These are phyloP conservation scores for Fraxinus greggii DNA, from an alignment of 305 asterid species.

Conservation along the genomic window DNA sequence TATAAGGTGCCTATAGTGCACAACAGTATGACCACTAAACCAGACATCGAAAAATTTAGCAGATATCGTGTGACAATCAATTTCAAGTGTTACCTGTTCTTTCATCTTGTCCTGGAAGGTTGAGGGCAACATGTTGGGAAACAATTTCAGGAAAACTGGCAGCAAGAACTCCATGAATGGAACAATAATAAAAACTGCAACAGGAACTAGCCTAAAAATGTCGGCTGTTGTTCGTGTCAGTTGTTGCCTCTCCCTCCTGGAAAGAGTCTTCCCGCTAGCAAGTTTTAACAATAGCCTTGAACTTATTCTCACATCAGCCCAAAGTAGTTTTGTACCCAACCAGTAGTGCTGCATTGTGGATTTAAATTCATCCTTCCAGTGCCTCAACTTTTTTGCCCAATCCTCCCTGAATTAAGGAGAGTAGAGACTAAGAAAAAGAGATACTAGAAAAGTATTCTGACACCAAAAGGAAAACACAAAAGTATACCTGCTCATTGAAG, in stretches of 20 bases:
- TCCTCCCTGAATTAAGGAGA: constrained; percentile 62
- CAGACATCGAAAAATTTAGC: background rate
- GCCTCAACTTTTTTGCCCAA: constrained; percentile 78
- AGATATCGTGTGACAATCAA: constrained; percentile 21
- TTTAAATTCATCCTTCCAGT: constrained; percentile 90
- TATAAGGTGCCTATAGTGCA: background rate
- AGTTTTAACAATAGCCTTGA: constrained; percentile 74
- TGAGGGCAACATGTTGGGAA: constrained; percentile 96
- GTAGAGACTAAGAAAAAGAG: constrained; percentile 24
- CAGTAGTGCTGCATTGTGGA: constrained; percentile 91
- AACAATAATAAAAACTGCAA: constrained; percentile 86
- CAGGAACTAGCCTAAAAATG: constrained; percentile 93
- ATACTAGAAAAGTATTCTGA: constrained; percentile 13
- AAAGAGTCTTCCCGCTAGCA: constrained; percentile 80
- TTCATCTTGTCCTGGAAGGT: constrained; percentile 99
- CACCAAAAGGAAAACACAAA: constrained; percentile 18
- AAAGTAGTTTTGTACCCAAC: constrained; percentile 84
- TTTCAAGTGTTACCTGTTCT: constrained; percentile 63
- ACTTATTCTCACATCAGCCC: constrained; percentile 91
- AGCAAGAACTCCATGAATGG: constrained; percentile 99
- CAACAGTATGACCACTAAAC: background rate
- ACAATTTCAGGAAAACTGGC: constrained; percentile 87
- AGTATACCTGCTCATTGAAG: constrained; percentile 92
- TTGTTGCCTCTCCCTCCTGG: constrained; percentile 97
- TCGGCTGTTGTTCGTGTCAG: constrained; percentile 94